A percentile compares a stretch with the other conserved stretches of the same genome.
phyloP scores from a whole-genome alignment of 768 basidiomycete genomes.

The Wakefieldia striispora region DNA sequence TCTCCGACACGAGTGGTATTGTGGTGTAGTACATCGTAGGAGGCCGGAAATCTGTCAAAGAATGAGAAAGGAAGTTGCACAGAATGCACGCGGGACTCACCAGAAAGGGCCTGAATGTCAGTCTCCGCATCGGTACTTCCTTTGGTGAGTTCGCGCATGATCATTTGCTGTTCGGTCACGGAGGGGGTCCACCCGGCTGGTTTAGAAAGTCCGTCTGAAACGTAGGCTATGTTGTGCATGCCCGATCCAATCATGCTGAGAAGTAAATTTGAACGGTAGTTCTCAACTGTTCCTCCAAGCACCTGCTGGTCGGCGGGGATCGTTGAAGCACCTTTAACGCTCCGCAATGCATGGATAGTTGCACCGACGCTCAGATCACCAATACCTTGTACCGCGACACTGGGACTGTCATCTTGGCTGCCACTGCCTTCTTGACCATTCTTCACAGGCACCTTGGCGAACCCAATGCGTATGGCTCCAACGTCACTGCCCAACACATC shows the following conservation, averaged over 20 bases:
- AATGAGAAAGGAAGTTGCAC: conserved; percentile 9
- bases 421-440: conserved; percentile 65
- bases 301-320: conserved; percentile 94
- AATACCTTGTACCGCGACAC: conserved; percentile 72
- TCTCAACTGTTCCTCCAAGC: conserved; percentile 87
- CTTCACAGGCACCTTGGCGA: conserved; percentile 94
- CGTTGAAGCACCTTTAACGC: conserved; percentile 88
- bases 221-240: conserved; percentile 54
- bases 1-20: conserved; percentile 86
- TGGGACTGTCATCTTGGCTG: conserved; percentile 60
- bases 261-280: conserved; percentile 89
- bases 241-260: conserved; percentile 86
- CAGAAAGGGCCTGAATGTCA: conserved; percentile 82
- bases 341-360: conserved; percentile 82
- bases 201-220: conserved; percentile 56
- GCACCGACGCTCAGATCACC: conserved; percentile 85
- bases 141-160: conserved; percentile 87
- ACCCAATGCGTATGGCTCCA: conserved; percentile 95
- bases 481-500: conserved; percentile 96
- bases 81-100: conserved; percentile 43
- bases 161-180: conserved; percentile 94
- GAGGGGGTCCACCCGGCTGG: conserved; percentile 66
- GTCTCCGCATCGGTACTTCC: conserved; percentile 76
- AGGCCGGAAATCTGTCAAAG: conserved; percentile 73
- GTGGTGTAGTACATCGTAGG: conserved; percentile 96